phyloP scores from a whole-genome alignment of 345 rosid species.

The Firmiana major region DNA sequence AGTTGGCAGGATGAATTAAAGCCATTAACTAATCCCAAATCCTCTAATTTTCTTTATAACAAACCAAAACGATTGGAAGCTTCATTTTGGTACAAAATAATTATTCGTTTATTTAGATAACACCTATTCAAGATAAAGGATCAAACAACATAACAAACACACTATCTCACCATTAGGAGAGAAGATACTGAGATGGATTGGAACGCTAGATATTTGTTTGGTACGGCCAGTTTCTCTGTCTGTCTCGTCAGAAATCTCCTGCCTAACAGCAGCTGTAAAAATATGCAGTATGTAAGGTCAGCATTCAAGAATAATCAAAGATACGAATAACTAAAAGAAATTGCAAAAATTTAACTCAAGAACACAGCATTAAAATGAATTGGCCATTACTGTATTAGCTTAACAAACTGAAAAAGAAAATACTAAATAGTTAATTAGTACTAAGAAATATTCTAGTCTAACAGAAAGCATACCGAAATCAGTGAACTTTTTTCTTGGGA shows the following conservation, averaged over 20 bases:
- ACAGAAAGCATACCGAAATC: slow-evolving; percentile 58
- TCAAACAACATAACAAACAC: background rate
- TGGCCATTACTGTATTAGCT: background rate
- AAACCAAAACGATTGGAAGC: background rate
- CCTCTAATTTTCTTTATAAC: background rate
- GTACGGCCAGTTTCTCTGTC: slow-evolving; percentile 89
- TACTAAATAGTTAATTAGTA: no score
- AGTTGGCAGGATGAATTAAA: background rate
- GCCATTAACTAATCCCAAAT: background rate
- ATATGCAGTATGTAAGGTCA: slow-evolving; percentile 12
- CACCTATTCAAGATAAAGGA: background rate
- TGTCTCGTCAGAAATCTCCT: slow-evolving; percentile 91
- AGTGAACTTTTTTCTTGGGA: slow-evolving; percentile 70
- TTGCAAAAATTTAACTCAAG: background rate
- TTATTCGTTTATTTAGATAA: background rate
- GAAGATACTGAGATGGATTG: slow-evolving; percentile 88
- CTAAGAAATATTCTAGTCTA: background rate
- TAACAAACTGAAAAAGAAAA: background rate
- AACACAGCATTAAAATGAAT: background rate
- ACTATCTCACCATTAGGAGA: slow-evolving; percentile 80
- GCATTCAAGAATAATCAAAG: slow-evolving; percentile 1
- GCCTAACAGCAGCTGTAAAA: slow-evolving; percentile 71
- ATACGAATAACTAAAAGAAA: background rate
- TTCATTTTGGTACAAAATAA: background rate
- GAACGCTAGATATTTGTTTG: slow-evolving; percentile 81